Evolutionary conservation across 768 basidiomycete genomes (phyloP).

Genomic region (Antrodiella citrinella): DNA sequence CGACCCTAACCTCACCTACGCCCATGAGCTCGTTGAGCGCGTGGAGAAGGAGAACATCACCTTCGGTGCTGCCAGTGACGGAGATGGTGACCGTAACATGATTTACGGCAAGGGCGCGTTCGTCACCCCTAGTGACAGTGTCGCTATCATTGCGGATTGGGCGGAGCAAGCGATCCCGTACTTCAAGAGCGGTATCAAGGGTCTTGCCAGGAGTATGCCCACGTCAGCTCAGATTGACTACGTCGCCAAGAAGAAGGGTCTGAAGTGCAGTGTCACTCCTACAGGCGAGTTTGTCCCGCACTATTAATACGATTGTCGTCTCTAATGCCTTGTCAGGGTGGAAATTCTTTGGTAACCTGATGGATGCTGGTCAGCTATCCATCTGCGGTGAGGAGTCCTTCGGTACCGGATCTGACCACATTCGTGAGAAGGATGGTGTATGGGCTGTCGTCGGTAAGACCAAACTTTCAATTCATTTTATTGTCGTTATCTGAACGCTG

Average conservation of each 20-base stretch:
- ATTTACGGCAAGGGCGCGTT: conserved; percentile 98
- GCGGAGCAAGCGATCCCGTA: conserved; percentile 80
- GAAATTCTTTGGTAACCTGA: conserved; percentile 99
- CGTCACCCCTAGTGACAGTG: conserved; percentile 95
- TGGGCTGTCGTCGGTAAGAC: conserved; percentile 91
- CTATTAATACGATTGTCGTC: neutral
- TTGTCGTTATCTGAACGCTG: neutral
- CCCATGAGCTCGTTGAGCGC: conserved; percentile 84
- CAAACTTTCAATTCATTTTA: neutral
- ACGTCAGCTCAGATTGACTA: conserved; percentile 95
- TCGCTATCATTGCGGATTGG: conserved; percentile 99
- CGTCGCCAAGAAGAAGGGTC: conserved; percentile 87
- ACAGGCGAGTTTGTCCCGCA: conserved; percentile 51
- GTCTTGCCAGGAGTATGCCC: conserved; percentile 95
- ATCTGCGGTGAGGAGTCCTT: conserved; percentile 99
- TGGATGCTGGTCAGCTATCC: conserved; percentile 96
- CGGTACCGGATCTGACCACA: conserved; percentile 99
- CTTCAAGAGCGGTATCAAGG: conserved; percentile 91
- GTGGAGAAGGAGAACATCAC: conserved; percentile 82
- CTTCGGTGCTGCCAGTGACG: conserved; percentile 96
- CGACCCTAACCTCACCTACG: conserved; percentile 97
- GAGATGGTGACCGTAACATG: conserved; percentile 99
- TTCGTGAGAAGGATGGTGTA: conserved; percentile 97
- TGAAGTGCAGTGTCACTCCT: conserved; percentile 93
- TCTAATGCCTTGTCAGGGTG: conserved; percentile 53